These are phyloP conservation scores for Neurospora sp. DNA, from an alignment of 495 filamentous ascomycete genomes.

Conservation along the genomic window DNA sequence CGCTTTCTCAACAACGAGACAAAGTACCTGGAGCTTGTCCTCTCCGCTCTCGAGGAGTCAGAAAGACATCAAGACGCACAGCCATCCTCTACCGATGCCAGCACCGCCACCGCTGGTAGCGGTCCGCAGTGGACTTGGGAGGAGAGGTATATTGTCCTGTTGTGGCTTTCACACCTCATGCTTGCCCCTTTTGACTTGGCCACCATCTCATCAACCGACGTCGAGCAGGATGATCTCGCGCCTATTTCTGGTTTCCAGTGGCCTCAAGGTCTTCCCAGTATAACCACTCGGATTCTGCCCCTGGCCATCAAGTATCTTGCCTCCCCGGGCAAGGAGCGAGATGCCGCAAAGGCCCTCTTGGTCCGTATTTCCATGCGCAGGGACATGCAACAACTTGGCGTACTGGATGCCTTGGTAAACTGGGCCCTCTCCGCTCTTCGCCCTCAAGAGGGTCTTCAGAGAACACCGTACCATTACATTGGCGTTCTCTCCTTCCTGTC, in stretches of 20 bases:
- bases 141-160: constrained; percentile 74
- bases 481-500: constrained; percentile 71
- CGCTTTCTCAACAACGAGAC: constrained; percentile 86
- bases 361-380: constrained; percentile 68
- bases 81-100: background rate
- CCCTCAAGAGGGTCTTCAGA: constrained; percentile 17
- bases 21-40: constrained; percentile 65
- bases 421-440: constrained; percentile 56
- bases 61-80: constrained; percentile 10
- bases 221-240: constrained; percentile 24
- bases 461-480: constrained; percentile 45
- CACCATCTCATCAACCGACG: constrained; percentile 59
- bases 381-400: constrained; percentile 74
- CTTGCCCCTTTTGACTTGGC: constrained; percentile 88
- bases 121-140: constrained; percentile 56
- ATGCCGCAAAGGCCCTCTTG: constrained; percentile 73
- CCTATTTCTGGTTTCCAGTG: constrained; percentile 31
- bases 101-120: constrained; percentile 1
- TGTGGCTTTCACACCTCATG: constrained; percentile 89
- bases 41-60: constrained; percentile 51
- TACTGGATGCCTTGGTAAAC: constrained; percentile 51
- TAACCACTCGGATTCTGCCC: constrained; percentile 58
- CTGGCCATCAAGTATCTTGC: constrained; percentile 62
- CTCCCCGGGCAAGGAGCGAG: constrained; percentile 72
- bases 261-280: constrained; percentile 49